Evolutionary conservation across 2,329 filamentous ascomycete species (phyloP).

Genomic region (Aspergillus ustus): DNA sequence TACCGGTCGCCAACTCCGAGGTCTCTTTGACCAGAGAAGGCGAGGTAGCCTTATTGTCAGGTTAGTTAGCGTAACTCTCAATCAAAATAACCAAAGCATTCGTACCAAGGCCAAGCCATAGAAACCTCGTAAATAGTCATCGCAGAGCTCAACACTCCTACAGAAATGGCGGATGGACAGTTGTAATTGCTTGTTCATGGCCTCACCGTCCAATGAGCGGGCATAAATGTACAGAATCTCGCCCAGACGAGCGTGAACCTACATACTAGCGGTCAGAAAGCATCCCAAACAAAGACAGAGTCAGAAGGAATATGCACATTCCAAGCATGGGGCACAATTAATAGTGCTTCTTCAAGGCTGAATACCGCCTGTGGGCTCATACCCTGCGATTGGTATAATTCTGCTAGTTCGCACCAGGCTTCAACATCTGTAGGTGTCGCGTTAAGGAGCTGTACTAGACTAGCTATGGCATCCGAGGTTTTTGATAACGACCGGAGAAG

Average conservation of each 20-base stretch:
- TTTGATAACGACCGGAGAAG: constrained; percentile 76
- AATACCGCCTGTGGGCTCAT: constrained; percentile 83
- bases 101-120: constrained; percentile 84
- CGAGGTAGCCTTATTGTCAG: constrained; percentile 32
- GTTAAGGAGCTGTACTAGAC: constrained; percentile 76
- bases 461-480: constrained; percentile 72
- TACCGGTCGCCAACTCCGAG: constrained; percentile 21
- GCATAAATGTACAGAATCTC: constrained; percentile 77
- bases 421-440: constrained; percentile 88
- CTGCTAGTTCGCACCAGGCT: constrained; percentile 88
- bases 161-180: constrained; percentile 85
- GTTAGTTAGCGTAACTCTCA: not conserved
- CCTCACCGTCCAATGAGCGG: constrained; percentile 41
- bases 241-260: constrained; percentile 86
- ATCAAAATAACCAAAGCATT: constrained; percentile 1
- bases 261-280: constrained; percentile 18
- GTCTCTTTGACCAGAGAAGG: constrained; percentile 28
- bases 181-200: constrained; percentile 58
- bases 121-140: constrained; percentile 88
- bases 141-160: constrained; percentile 89
- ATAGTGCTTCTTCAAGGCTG: constrained; percentile 85
- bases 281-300: not conserved
- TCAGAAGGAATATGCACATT: constrained; percentile 65
- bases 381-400: constrained; percentile 81
- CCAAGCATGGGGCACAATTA: constrained; percentile 90